phyloP scores from a whole-genome alignment of 208 protist genomes.

The Phytomonas serpens region DNA sequence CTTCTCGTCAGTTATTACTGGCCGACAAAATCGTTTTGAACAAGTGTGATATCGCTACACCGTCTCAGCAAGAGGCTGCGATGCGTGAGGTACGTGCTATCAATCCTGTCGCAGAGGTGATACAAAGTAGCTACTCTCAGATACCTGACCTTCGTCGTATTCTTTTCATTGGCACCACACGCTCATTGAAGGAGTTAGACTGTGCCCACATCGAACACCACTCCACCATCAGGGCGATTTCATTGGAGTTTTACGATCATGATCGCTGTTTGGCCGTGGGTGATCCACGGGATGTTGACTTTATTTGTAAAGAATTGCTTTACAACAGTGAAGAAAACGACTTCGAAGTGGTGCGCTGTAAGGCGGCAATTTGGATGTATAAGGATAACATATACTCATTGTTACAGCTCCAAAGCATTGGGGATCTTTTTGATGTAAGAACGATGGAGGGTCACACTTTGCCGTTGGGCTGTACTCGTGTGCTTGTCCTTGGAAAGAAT shows the following conservation, averaged over 20 bases:
- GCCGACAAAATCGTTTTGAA: slow-evolving; percentile 94
- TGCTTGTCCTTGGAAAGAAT: slow-evolving; percentile 58
- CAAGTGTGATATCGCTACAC: slow-evolving; percentile 87
- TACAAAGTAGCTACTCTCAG: slow-evolving; percentile 40
- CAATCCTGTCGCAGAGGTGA: slow-evolving; percentile 63
- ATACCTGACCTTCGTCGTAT: slow-evolving; percentile 57
- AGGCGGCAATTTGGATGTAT: slow-evolving; percentile 80
- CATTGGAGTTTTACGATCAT: slow-evolving; percentile 54
- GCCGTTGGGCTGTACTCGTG: slow-evolving; percentile 56
- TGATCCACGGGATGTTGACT: slow-evolving; percentile 40
- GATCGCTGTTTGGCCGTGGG: slow-evolving; percentile 31
- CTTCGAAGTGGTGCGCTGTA: slow-evolving; percentile 85
- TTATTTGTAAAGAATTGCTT: slow-evolving; percentile 66
- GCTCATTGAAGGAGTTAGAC: slow-evolving; percentile 14
- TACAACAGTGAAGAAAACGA: slow-evolving; percentile 56
- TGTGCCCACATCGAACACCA: slow-evolving; percentile 12
- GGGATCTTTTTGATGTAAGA: slow-evolving; percentile 73
- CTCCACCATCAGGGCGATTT: slow-evolving; percentile 58
- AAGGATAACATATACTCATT: slow-evolving; percentile 33
- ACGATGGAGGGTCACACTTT: slow-evolving; percentile 71
- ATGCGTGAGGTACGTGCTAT: slow-evolving; percentile 31
- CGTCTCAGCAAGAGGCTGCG: slow-evolving; percentile 39
- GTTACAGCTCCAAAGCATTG: slow-evolving; percentile 80
- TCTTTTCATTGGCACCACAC: slow-evolving; percentile 78
- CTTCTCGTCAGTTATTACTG: slow-evolving; percentile 86